Percentiles rank a stretch among this genome's conserved stretches.
Conservation (phyloP, 768 basidiomycete species). For the Chalciporus piperatus region DNA sequence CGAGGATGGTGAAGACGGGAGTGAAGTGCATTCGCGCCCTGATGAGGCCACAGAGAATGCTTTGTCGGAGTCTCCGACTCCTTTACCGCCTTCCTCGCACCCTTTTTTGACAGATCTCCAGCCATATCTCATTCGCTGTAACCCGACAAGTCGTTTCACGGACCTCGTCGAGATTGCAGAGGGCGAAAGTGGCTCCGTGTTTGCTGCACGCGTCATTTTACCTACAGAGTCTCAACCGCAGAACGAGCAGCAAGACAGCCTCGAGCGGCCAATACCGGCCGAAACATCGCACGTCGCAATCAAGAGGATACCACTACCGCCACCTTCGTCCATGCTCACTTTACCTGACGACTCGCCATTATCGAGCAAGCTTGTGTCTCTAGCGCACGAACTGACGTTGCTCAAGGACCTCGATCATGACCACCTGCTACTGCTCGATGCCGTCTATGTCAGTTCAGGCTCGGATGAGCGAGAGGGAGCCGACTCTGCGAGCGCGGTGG, state of each 20-base stretch:
- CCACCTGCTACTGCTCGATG: slow-evolving; percentile 66
- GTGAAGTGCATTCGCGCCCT: neutral
- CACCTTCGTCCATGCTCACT: slow-evolving; percentile 29
- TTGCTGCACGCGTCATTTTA: slow-evolving; percentile 35
- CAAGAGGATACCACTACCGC: slow-evolving; percentile 63
- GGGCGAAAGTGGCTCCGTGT: slow-evolving; percentile 78
- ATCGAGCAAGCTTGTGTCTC: slow-evolving; percentile 60
- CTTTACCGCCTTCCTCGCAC: slow-evolving; percentile 3
- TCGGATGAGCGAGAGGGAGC: slow-evolving; percentile 29
- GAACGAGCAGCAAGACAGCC: neutral
- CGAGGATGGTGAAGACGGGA: slow-evolving; percentile 4
- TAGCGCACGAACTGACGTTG: slow-evolving; percentile 58
- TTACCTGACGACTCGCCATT: slow-evolving; percentile 32
- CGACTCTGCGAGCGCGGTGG: slow-evolving; percentile 22
- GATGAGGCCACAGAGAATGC: neutral
- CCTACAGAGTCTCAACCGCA: slow-evolving; percentile 8
- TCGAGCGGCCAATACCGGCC: slow-evolving; percentile 25
- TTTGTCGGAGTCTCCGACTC: neutral
- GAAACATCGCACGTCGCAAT: slow-evolving; percentile 61
- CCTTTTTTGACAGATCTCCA: slow-evolving; percentile 44
- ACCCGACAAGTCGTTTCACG: slow-evolving; percentile 62
- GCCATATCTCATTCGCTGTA: slow-evolving; percentile 61
- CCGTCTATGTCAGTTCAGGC: slow-evolving; percentile 60
- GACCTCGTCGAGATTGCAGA: slow-evolving; percentile 79
- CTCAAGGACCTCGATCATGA: slow-evolving; percentile 57